Percentiles rank a stretch among this genome's conserved stretches.
phyloP scores from a whole-genome alignment of 2,329 filamentous ascomycete genomes.

The Sphaerostilbella broomeana region DNA sequence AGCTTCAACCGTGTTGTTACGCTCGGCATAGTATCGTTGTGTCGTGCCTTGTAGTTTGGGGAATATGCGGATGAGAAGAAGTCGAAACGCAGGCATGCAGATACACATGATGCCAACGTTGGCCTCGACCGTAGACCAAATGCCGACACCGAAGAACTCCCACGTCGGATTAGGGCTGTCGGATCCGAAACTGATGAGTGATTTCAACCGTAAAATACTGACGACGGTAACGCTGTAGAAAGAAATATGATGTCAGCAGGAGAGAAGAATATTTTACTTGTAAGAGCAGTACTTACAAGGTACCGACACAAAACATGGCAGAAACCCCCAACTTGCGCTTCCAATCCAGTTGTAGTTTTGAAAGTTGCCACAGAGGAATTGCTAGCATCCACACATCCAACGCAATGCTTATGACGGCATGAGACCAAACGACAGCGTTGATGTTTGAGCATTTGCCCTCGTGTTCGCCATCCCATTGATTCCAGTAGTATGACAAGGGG shows the following conservation, averaged over 20 bases:
- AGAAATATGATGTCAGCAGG: background rate
- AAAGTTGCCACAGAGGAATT: constrained; percentile 42
- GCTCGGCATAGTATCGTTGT: constrained; percentile 24
- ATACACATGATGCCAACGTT: constrained; percentile 34
- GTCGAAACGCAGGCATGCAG: constrained; percentile 32
- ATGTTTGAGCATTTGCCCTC: constrained; percentile 43
- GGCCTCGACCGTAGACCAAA: constrained; percentile 34
- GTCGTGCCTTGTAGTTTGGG: constrained; percentile 29
- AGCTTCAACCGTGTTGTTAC: too few species aligned
- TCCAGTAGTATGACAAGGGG: constrained; percentile 48
- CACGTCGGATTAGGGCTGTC: constrained; percentile 29
- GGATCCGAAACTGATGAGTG: constrained; percentile 26
- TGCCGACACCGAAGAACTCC: constrained; percentile 26
- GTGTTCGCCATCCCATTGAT: constrained; percentile 41
- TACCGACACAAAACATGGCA: constrained; percentile 45
- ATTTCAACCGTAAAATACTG: constrained; percentile 31
- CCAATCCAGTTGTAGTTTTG: constrained; percentile 36
- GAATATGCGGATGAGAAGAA: constrained; percentile 32
- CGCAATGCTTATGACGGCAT: constrained; percentile 46
- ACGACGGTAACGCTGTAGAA: constrained; percentile 31
- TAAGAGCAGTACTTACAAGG: constrained; percentile 30
- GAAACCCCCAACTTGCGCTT: constrained; percentile 42
- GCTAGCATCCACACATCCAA: constrained; percentile 47
- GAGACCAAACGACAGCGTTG: constrained; percentile 44
- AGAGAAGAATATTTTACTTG: background rate